Base-by-base conservation (phyloP, 352 stramenopile species). In the Halophytophthora batemanensis region DNA sequence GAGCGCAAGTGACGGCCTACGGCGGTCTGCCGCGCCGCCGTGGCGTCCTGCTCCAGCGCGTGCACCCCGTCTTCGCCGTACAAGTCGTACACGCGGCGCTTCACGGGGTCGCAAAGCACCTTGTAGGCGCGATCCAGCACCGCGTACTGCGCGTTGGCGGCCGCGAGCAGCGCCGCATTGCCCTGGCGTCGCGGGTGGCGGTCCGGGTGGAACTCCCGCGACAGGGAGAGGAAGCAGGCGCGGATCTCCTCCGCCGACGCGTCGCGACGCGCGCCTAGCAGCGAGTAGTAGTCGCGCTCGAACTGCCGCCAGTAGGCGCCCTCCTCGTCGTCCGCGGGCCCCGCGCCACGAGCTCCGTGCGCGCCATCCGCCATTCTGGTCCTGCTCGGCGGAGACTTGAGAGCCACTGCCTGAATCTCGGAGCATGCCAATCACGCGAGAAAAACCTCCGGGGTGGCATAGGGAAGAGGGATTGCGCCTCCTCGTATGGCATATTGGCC, bases 141-240 rank as follows among this genome's bases (percentile, higher is more conserved):
- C 43, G 82, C 77, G 61, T 91, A 93, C 59, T 90, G 75, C 50
- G 73, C 60, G 56, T 90, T 90, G 22, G 82, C 82, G 6, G 85
- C 67, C 15, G 73, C 75, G 21, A 86, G 62, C 14, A 88, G 68
- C 60, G 64, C 60, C 8, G 59, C 57, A 50, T 87, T 74, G 31
- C 56, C 63, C 21, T 58, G 33, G 11, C 59, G 51, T 11, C 59
- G 49, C 8, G 58, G 68, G 18, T 77, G 74, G 10, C 79, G 74
- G 50, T 96, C 86, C 17, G 86, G 86, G 50, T 96, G 86, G 59
- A 93, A 90, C 66, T 90, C 82, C 45, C 82, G 78, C 38, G 84
- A 93, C 2, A 93, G 66, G 36, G 64, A 59, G 43, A 87, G 50
- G 65, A 89, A 96, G 10, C 67, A 65, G 19, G 56, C 62, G 51